phyloP scores from a whole-genome alignment of 306 rosid genomes.

The Crotalaria pallida region DNA sequence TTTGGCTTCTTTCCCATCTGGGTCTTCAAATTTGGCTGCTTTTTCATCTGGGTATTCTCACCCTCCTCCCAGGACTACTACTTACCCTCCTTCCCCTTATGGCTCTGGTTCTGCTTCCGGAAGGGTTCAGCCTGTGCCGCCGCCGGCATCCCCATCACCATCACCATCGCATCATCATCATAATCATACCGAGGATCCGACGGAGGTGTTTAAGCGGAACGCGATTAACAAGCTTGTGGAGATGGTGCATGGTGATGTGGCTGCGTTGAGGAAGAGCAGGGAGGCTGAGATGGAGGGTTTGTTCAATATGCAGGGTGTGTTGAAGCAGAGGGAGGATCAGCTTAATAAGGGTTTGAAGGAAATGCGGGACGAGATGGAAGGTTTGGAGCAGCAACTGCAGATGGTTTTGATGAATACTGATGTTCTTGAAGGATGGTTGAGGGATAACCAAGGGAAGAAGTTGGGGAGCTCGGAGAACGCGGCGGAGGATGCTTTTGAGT shows the following conservation, averaged over 20 bases:
- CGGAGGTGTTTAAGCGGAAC: slow-evolving; percentile 60
- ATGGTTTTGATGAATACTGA: slow-evolving; percentile 82
- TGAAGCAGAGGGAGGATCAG: slow-evolving; percentile 62
- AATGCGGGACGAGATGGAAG: slow-evolving; percentile 81
- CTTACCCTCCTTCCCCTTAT: slow-evolving; percentile 78
- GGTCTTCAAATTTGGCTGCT: too few species aligned
- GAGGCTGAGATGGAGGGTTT: slow-evolving; percentile 80
- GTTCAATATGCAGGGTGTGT: slow-evolving; percentile 50
- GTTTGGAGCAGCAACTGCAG: slow-evolving; percentile 86
- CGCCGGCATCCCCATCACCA: too few species aligned
- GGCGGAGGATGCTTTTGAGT: slow-evolving; percentile 58
- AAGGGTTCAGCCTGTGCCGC: slow-evolving; percentile 16
- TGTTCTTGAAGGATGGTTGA: slow-evolving; percentile 73
- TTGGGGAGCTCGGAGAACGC: slow-evolving; percentile 22
- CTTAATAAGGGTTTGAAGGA: slow-evolving; percentile 55
- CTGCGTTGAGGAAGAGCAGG: slow-evolving; percentile 49
- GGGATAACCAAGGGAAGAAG: slow-evolving; percentile 63
- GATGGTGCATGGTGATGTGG: slow-evolving; percentile 50
- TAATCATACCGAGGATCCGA: slow-evolving; percentile 64
- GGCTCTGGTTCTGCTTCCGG: slow-evolving; percentile 23
- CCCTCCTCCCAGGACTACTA: slow-evolving; percentile 55
- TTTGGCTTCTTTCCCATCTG: slow-evolving; percentile 15
- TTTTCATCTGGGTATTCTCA: slow-evolving; percentile 34
- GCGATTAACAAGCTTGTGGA: slow-evolving; percentile 82
- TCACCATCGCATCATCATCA: too few species aligned